A percentile compares a stretch with the other conserved stretches of the same genome.
phyloP scores from a whole-genome alignment of 164 flowering plant genomes.

The Malania oleifera region DNA sequence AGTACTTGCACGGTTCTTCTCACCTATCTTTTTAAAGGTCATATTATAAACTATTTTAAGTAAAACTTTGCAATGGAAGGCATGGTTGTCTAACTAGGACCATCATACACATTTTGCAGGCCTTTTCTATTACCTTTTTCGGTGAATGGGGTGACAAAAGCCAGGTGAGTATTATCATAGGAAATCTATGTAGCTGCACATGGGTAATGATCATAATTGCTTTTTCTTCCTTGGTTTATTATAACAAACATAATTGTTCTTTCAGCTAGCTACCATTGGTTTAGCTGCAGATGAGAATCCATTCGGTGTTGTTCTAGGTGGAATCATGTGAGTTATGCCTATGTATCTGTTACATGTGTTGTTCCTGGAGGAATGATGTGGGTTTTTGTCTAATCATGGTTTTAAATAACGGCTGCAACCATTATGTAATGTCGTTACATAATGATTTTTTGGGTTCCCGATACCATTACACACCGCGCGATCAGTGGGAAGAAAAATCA shows the following conservation, averaged over 20 bases:
- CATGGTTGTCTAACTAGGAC: neutral
- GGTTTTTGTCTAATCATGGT: too few species aligned
- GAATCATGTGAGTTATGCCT: slow-evolving; percentile 60
- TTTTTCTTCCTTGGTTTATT: slow-evolving; percentile 5
- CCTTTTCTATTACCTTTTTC: slow-evolving; percentile 94
- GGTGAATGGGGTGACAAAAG: slow-evolving; percentile 99
- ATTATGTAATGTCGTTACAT: too few species aligned
- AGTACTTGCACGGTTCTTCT: slow-evolving; percentile 68
- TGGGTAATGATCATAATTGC: neutral
- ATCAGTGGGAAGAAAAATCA: too few species aligned
- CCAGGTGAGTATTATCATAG: slow-evolving; percentile 52
- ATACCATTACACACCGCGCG: too few species aligned
- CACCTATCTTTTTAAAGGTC: slow-evolving; percentile 93
- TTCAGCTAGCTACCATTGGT: slow-evolving; percentile 95
- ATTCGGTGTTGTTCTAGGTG: slow-evolving; percentile 95
- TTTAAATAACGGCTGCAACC: too few species aligned
- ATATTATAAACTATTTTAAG: neutral
- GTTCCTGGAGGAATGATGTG: too few species aligned
- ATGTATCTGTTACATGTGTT: neutral
- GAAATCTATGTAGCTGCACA: neutral
- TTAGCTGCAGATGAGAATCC: slow-evolving; percentile 98
- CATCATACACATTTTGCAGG: slow-evolving; percentile 43
- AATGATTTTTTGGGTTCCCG: too few species aligned
- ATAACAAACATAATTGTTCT: slow-evolving; percentile 11
- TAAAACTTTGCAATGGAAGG: neutral